A percentile compares a stretch with the other conserved stretches of the same genome.
Evolutionary conservation across 2,329 filamentous ascomycete species (phyloP).

Genomic region (Botrytis squamosa): DNA sequence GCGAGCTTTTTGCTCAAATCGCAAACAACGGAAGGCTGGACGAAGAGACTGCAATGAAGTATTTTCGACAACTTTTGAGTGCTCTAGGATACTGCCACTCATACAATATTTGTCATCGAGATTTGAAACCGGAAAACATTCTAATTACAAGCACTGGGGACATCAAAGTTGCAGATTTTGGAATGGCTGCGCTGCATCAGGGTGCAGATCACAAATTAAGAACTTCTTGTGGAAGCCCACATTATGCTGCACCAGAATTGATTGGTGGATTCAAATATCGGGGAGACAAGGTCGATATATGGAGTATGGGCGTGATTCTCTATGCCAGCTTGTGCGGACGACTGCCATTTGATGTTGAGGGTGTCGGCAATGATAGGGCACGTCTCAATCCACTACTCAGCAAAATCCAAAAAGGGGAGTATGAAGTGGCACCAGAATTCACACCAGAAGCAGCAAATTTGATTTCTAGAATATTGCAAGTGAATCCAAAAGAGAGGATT

Average conservation of each 20-base stretch:
- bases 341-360: constrained; percentile 71
- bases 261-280: constrained; percentile 75
- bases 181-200: constrained; percentile 91
- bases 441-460: constrained; percentile 68
- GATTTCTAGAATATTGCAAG: constrained; percentile 74
- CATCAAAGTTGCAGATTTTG: constrained; percentile 95
- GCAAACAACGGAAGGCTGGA: constrained; percentile 68
- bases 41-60: constrained; percentile 77
- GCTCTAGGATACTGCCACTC: constrained; percentile 90
- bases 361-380: constrained; percentile 26
- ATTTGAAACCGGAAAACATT: constrained; percentile 97
- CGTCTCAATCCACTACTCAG: constrained; percentile 59
- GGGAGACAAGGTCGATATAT: constrained; percentile 85
- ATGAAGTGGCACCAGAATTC: constrained; percentile 61
- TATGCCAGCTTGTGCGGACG: constrained; percentile 83
- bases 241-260: constrained; percentile 93
- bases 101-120: constrained; percentile 92
- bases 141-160: constrained; percentile 72
- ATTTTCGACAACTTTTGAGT: constrained; percentile 91
- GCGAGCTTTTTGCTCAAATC: constrained; percentile 75
- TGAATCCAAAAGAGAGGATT: constrained; percentile 76
- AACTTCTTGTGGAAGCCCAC: constrained; percentile 92
- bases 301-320: constrained; percentile 89
- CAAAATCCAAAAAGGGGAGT: constrained; percentile 59
- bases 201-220: constrained; percentile 74